Conservation (phyloP, 192 early-diverging fungal species). For the Oehlia diaphana region DNA sequence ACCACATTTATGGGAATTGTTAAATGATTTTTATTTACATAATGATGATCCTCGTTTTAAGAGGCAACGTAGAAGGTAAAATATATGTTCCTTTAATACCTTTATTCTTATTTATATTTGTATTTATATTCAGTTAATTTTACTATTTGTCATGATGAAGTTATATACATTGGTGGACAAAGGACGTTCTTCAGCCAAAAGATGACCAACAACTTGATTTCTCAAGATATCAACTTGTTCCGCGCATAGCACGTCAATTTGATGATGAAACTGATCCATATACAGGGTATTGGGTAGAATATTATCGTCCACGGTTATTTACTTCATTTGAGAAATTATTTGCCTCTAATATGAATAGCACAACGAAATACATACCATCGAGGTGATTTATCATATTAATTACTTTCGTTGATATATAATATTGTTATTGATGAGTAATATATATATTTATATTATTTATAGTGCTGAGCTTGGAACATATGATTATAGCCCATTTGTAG, state of each 20-base stretch:
- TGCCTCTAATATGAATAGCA: conserved; percentile 86
- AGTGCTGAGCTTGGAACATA: conserved; percentile 25
- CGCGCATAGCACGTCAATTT: conserved; percentile 26
- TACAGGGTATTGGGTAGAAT: conserved; percentile 73
- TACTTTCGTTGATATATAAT: not conserved
- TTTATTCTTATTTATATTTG: too few species aligned
- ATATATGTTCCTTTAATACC: not conserved
- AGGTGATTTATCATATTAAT: conserved; percentile 26
- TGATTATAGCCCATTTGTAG: conserved; percentile 45
- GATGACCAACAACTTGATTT: conserved; percentile 29
- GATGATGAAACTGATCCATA: conserved; percentile 29
- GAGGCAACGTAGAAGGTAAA: conserved; percentile 49
- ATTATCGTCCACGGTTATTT: conserved; percentile 78
- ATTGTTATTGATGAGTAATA: not conserved
- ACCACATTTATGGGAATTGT: conserved; percentile 74
- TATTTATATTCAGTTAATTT: too few species aligned
- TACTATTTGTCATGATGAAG: conserved; percentile 36
- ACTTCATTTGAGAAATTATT: conserved; percentile 80
- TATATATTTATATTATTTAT: not conserved
- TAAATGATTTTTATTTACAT: conserved; percentile 77
- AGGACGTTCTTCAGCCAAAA: conserved; percentile 42
- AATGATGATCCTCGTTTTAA: conserved; percentile 57
- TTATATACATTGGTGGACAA: conserved; percentile 66
- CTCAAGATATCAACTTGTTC: conserved; percentile 33
- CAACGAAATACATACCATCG: conserved; percentile 53